Evolutionary conservation across 1,139 yeast genomes (phyloP).

Genomic region (Blastobotrys ciferrii): DNA sequence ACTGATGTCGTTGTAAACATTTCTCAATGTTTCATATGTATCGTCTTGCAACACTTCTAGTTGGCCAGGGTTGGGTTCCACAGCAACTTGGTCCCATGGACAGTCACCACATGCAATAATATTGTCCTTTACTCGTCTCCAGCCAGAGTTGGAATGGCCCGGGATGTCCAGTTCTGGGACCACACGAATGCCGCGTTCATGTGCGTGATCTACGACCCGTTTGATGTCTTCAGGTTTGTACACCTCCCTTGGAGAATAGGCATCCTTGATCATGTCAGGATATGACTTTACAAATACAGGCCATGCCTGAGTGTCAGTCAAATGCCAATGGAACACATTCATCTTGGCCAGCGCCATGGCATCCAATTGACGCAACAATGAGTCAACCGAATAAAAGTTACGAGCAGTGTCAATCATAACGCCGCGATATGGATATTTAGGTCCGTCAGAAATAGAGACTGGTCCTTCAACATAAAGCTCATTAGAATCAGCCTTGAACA

Average conservation of each 20-base stretch:
- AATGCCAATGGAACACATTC: conserved; percentile 49
- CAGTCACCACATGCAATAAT: conserved; percentile 41
- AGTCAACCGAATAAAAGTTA: conserved; percentile 39
- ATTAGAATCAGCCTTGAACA: conserved; percentile 28
- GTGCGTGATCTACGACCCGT: conserved; percentile 41
- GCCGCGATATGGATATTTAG: conserved; percentile 46
- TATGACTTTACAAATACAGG: conserved; percentile 41
- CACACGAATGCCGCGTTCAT: conserved; percentile 45
- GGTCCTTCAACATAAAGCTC: conserved; percentile 12
- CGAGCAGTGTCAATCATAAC: conserved; percentile 48
- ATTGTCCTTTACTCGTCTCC: conserved; percentile 41
- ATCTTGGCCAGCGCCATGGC: conserved; percentile 45
- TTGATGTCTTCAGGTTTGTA: conserved; percentile 40
- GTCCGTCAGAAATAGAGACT: conserved; percentile 39
- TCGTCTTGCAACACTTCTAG: conserved; percentile 42
- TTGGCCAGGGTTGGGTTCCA: conserved; percentile 49
- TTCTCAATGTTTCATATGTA: conserved; percentile 40
- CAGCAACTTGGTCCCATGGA: conserved; percentile 40
- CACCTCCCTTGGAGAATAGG: conserved; percentile 42
- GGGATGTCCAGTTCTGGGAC: conserved; percentile 52
- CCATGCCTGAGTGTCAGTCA: conserved; percentile 49
- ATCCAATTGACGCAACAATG: conserved; percentile 44
- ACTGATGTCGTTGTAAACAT: conserved; percentile 43
- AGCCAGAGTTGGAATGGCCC: conserved; percentile 50
- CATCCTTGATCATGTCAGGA: conserved; percentile 46